Evolutionary conservation across 768 basidiomycete genomes (phyloP).

Genomic region (Dacryopinax spathularia): DNA sequence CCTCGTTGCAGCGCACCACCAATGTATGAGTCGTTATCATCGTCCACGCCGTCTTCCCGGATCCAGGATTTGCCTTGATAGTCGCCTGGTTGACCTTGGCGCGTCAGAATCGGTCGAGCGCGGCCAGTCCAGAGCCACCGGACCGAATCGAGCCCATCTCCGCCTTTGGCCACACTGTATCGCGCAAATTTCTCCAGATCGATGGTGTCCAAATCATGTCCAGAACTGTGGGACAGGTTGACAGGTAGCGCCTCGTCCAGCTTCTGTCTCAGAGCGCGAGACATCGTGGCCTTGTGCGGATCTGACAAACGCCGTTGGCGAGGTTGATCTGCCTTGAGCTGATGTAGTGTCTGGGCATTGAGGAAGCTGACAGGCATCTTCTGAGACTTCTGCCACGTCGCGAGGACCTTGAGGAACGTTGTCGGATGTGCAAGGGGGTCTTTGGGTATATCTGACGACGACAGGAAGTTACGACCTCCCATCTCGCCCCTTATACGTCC

Average conservation of each 20-base stretch:
- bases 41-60: neutral
- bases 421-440: conserved; percentile 67
- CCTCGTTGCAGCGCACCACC: neutral
- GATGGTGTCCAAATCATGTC: neutral
- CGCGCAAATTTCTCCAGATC: neutral
- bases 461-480: neutral
- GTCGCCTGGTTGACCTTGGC: neutral
- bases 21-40: neutral
- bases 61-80: neutral
- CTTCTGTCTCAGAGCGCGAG: neutral
- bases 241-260: neutral
- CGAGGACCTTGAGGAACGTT: conserved; percentile 39
- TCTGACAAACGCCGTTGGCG: neutral
- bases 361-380: neutral
- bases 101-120: neutral
- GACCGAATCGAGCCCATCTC: neutral
- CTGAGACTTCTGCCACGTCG: conserved; percentile 17
- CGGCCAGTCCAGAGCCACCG: conserved; percentile 1
- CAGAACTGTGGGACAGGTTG: neutral
- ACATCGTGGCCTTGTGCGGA: neutral
- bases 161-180: neutral
- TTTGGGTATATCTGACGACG: conserved; percentile 37
- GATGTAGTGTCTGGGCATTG: neutral
- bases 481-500: conserved; percentile 6
- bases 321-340: conserved; percentile 2